phyloP scores from a whole-genome alignment of 1,139 yeast species.

The Yueomyces sp. region DNA sequence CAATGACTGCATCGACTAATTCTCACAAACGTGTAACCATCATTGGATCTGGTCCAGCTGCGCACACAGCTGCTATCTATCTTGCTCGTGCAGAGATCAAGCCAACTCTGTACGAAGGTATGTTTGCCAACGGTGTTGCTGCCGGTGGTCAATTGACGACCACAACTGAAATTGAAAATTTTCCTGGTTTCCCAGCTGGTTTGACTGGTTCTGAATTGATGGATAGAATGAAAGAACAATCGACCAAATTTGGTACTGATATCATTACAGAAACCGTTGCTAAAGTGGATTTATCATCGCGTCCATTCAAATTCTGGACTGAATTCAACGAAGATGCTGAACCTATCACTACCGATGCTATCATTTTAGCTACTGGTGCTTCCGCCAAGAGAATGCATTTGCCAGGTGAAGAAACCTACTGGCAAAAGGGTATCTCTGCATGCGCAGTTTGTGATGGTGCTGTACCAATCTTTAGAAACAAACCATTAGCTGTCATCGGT shows the following conservation, averaged over 20 bases:
- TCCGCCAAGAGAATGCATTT: constrained; percentile 86
- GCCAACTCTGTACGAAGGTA: constrained; percentile 89
- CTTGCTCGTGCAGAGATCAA: constrained; percentile 91
- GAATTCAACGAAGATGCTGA: constrained; percentile 84
- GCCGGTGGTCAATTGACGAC: constrained; percentile 99
- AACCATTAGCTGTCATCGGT: constrained; percentile 93
- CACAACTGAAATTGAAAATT: constrained; percentile 93
- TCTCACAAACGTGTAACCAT: constrained; percentile 75
- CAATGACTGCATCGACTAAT: constrained; percentile 2
- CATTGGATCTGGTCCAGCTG: constrained; percentile 98
- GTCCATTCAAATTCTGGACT: constrained; percentile 94
- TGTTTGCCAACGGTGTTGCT: constrained; percentile 95
- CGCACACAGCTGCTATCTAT: constrained; percentile 97
- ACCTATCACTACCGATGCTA: constrained; percentile 86
- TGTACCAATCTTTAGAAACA: constrained; percentile 93
- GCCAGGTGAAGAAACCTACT: constrained; percentile 94
- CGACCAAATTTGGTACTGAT: constrained; percentile 78
- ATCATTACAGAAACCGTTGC: constrained; percentile 90
- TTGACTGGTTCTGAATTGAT: constrained; percentile 76
- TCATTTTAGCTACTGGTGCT: constrained; percentile 93
- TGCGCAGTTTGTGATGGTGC: constrained; percentile 99
- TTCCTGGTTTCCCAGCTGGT: constrained; percentile 98
- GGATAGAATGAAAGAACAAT: constrained; percentile 89
- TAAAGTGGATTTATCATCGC: constrained; percentile 72
- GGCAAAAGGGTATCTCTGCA: constrained; percentile 98